Evolutionary conservation across 2,329 filamentous ascomycete genomes (phyloP).

Genomic region (Diaporthe nobilis): DNA sequence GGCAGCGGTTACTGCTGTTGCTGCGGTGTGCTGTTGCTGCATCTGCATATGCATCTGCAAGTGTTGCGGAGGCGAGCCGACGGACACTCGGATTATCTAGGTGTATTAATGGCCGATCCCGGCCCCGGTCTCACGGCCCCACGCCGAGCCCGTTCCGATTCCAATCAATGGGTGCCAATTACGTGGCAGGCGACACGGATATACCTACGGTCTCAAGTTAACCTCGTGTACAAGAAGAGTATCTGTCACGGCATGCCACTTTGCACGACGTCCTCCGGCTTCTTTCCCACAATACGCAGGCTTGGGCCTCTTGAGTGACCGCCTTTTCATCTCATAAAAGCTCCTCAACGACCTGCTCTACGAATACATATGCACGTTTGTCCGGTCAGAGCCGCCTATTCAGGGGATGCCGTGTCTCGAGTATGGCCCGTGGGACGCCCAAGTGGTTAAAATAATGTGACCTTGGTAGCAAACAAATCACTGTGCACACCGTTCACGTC

Average conservation of each 20-base stretch:
- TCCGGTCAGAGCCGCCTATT: background rate
- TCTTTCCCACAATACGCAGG: too few relatives aligned
- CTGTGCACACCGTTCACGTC: background rate
- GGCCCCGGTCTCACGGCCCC: conserved; percentile 2
- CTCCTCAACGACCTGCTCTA: background rate
- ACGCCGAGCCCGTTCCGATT: conserved; percentile 1
- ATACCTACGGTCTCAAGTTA: background rate
- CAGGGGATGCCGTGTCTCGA: background rate
- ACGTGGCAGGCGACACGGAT: background rate
- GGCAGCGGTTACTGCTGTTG: background rate
- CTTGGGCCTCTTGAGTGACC: conserved; percentile 1
- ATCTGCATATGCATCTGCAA: background rate
- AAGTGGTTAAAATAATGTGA: background rate
- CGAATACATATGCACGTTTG: background rate
- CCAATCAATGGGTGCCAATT: background rate
- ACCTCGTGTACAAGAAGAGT: background rate
- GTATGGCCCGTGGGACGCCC: background rate
- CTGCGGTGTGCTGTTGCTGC: background rate
- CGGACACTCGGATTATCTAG: conserved; percentile 26
- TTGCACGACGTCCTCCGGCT: background rate
- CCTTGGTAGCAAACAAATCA: conserved; percentile 32
- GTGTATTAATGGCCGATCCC: background rate
- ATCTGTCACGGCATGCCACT: background rate
- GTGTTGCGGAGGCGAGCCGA: conserved; percentile 19
- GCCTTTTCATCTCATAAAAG: conserved; percentile 23